Base-by-base conservation (phyloP, 148 eudicot species). In the Amaranthus palmeri region DNA sequence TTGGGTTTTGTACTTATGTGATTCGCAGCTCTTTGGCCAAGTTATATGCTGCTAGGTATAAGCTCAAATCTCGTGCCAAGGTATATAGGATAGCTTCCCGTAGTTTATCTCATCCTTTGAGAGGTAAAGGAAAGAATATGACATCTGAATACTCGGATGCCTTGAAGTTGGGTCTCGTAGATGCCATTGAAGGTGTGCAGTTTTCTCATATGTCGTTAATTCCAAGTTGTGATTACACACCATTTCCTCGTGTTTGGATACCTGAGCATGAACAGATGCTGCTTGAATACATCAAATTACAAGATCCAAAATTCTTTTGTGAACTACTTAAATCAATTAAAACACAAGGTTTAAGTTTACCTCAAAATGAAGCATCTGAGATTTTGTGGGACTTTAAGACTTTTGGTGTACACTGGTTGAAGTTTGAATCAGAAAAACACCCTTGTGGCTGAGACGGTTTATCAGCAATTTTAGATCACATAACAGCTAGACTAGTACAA, bases 1-100 rank as follows among this genome's bases (percentile, higher is more conserved):
- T 91, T 57, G 99, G 93, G 3, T 95, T 95, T 80, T 89, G 92
- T 83, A 96, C 99, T 18, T 95, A 95, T 82, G 92, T 95, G 65
- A 82, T 95, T 40, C 88, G 99, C 5, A 91, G 93, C 85, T 95
- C 99, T 69, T 70, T 95, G 70, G 96, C 96, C 65, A 95, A 95
- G 78, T 48, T 95, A 68, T 95, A 91, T 83, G 99, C 97, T 60
- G 96, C 99, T 3, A 89, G 96, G 77, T 95, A 95, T 86, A 84
- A 89, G 69, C 81, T 95, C 70, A 91, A 95, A 73, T 95, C 99
- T 46, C 93, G 97, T 61, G 93, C 96, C 14, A 95, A 91, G 86
- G 99, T 95, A 12, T 95, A 91, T 62, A 82, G 76, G 74, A 81
- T 86, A 71, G 99, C 99, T 59, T 78, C 88, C 14, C 99, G 99